phyloP scores from a whole-genome alignment of 2,329 filamentous ascomycete genomes.

The Chaetomium olivaceum region DNA sequence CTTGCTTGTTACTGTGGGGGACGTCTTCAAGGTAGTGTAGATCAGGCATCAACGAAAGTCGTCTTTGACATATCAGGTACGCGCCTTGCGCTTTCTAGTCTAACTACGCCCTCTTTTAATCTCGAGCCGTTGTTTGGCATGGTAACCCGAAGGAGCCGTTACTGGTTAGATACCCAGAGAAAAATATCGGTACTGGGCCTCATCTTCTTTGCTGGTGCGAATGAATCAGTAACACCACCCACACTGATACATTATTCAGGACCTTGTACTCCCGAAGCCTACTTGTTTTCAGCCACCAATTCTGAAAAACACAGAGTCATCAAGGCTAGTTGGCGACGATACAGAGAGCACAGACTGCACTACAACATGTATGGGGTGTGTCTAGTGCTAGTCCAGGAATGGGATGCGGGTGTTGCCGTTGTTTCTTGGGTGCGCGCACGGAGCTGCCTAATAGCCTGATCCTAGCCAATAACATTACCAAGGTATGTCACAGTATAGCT shows the following conservation, averaged over 20 bases:
- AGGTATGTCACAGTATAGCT: background rate
- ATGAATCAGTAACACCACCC: background rate
- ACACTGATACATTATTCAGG: background rate
- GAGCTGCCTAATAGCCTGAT: background rate
- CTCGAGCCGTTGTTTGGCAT: background rate
- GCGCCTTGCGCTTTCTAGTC: background rate
- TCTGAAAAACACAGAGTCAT: background rate
- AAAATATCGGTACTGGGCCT: background rate
- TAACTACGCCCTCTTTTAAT: background rate
- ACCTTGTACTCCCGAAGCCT: background rate
- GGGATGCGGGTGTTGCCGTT: background rate
- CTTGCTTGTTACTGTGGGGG: background rate
- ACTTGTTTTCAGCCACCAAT: background rate
- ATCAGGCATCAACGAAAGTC: background rate
- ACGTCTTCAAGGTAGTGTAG: background rate
- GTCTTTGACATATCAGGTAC: background rate
- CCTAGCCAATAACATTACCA: background rate
- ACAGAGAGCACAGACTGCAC: background rate
- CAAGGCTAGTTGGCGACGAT: background rate
- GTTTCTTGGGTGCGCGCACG: background rate
- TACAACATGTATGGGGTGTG: background rate
- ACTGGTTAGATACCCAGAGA: background rate
- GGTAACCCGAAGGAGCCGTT: background rate
- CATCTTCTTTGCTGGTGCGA: background rate
- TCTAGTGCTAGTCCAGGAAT: background rate